phyloP scores from a whole-genome alignment of 306 rosid genomes.

The Citrullus amarus region DNA sequence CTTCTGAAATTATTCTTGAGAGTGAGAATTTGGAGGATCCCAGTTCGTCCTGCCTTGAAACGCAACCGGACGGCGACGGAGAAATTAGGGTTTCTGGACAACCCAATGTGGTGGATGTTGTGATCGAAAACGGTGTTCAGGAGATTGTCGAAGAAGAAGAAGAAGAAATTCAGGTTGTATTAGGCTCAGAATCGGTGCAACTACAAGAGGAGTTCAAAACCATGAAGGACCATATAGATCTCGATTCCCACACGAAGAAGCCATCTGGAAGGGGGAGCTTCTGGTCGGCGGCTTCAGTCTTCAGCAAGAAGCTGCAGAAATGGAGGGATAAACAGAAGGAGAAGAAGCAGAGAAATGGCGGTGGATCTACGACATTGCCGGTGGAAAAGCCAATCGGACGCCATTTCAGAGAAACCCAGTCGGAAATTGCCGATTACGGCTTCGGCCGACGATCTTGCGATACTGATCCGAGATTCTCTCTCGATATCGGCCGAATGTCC shows the following conservation, averaged over 20 bases:
- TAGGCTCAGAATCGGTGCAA: neutral
- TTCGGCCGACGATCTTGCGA: conserved; percentile 93
- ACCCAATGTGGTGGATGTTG: conserved; percentile 18
- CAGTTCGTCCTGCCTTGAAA: conserved; percentile 31
- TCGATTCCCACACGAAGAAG: conserved; percentile 73
- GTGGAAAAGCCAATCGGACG: conserved; percentile 92
- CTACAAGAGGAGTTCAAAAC: conserved; percentile 44
- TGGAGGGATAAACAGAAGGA: conserved; percentile 96
- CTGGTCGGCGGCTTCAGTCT: conserved; percentile 98
- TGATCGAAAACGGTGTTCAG: conserved; percentile 34
- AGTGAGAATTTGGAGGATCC: conserved; percentile 17
- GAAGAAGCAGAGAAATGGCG: conserved; percentile 67
- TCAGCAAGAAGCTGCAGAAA: conserved; percentile 90
- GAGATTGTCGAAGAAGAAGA: conserved; percentile 58
- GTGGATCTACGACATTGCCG: conserved; percentile 62
- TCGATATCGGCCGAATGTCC: conserved; percentile 47
- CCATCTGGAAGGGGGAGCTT: conserved; percentile 58
- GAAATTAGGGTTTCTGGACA: conserved; percentile 39
- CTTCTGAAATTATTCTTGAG: conserved; percentile 17
- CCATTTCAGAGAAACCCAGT: conserved; percentile 93
- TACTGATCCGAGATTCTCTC: conserved; percentile 92
- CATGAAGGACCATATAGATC: conserved; percentile 95
- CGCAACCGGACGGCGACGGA: conserved; percentile 33
- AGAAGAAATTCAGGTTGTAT: neutral
- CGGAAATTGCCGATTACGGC: conserved; percentile 96